A percentile compares a stretch with the other conserved stretches of the same genome.
Conservation (phyloP, 768 basidiomycete genomes). For the Leccinum ochraceum region DNA sequence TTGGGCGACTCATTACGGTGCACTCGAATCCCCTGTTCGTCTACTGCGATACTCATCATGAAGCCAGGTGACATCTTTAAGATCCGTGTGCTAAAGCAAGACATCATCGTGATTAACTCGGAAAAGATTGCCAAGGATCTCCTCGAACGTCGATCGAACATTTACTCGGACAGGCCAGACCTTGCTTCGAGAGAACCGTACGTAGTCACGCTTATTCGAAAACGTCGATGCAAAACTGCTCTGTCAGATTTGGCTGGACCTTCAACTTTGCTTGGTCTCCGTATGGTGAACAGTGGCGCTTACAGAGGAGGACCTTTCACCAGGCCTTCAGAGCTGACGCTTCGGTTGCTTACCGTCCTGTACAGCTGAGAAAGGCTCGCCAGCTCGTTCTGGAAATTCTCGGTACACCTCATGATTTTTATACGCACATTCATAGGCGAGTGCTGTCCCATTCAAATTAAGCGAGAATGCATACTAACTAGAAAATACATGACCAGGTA, state of each 20-base stretch:
- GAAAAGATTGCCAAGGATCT: slow-evolving; percentile 29
- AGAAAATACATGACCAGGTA: slow-evolving; percentile 20
- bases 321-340: slow-evolving; percentile 26
- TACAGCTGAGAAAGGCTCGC: slow-evolving; percentile 22
- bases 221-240: neutral
- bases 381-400: slow-evolving; percentile 21
- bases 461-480: neutral
- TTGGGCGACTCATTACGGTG: slow-evolving; percentile 23
- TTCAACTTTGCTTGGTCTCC: slow-evolving; percentile 18
- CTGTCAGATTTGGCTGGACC: slow-evolving; percentile 22
- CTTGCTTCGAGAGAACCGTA: slow-evolving; percentile 19
- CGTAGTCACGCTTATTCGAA: neutral
- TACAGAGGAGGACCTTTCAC: slow-evolving; percentile 26
- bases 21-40: neutral
- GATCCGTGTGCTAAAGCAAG: slow-evolving; percentile 20
- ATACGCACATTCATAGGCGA: slow-evolving; percentile 12
- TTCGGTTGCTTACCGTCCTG: slow-evolving; percentile 7
- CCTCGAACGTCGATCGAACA: slow-evolving; percentile 26
- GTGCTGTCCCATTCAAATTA: neutral
- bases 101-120: slow-evolving; percentile 29
- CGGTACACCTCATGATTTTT: slow-evolving; percentile 2
- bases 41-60: neutral
- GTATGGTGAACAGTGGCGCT: slow-evolving; percentile 27
- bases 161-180: slow-evolving; percentile 31
- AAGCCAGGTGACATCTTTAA: slow-evolving; percentile 20